These are phyloP conservation scores for Geosiphon pyriformis DNA, from an alignment of 192 early-diverging fungal genomes.

Conservation along the genomic window DNA sequence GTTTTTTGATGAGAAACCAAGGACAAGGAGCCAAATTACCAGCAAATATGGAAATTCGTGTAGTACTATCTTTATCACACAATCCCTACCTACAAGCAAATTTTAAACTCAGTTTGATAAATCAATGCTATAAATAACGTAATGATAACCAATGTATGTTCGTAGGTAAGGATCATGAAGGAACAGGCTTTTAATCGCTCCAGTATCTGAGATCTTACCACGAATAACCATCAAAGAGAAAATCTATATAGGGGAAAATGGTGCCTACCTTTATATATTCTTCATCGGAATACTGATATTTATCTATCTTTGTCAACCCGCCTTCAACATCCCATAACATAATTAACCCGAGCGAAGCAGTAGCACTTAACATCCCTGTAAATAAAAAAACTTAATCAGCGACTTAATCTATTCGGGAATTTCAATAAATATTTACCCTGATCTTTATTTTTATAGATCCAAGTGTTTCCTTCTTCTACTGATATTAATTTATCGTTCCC, in stretches of 20 bases:
- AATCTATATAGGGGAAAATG: background rate
- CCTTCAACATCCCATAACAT: slow-evolving; percentile 92
- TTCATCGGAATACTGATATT: slow-evolving; percentile 86
- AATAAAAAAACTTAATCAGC: background rate
- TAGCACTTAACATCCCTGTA: slow-evolving; percentile 84
- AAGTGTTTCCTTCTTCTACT: slow-evolving; percentile 66
- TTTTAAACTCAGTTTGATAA: background rate
- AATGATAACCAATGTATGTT: background rate
- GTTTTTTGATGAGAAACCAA: background rate
- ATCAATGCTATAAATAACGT: background rate
- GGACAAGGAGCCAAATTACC: background rate
- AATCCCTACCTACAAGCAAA: background rate
- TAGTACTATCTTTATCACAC: background rate
- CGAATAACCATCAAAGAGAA: background rate
- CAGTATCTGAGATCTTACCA: background rate
- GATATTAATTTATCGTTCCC: slow-evolving; percentile 90
- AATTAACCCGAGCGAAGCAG: slow-evolving; percentile 91
- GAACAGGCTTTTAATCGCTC: background rate
- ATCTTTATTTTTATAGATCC: slow-evolving; percentile 99
- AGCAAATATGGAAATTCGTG: background rate
- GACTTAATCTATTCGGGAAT: background rate
- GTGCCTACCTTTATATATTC: slow-evolving; percentile 72
- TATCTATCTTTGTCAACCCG: slow-evolving; percentile 89
- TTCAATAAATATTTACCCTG: slow-evolving; percentile 46
- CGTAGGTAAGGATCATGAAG: background rate